Percentiles rank a stretch among this genome's conserved stretches.
Conservation (phyloP, 2,329 filamentous ascomycete species). For the Blumeria hordei region DNA sequence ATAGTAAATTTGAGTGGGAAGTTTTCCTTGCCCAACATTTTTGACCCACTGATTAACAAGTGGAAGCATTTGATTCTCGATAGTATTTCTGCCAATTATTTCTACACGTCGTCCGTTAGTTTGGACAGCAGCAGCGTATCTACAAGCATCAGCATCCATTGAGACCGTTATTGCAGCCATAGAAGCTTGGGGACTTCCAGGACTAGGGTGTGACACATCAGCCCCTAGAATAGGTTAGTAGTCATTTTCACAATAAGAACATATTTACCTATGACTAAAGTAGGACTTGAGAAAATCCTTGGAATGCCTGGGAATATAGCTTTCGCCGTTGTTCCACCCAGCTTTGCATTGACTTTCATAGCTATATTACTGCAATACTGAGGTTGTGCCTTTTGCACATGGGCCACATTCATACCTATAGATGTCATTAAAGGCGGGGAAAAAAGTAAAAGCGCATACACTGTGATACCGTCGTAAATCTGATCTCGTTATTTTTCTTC, state of each 20-base stretch:
- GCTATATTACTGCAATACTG: slow-evolving; percentile 87
- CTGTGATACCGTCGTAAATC: slow-evolving; percentile 64
- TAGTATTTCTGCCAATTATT: slow-evolving; percentile 45
- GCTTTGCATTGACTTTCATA: slow-evolving; percentile 94
- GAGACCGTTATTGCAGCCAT: slow-evolving; percentile 77
- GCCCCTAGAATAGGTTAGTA: slow-evolving; percentile 55
- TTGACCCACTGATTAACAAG: slow-evolving; percentile 41
- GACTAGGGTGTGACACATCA: slow-evolving; percentile 67
- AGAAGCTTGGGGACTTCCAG: slow-evolving; percentile 42
- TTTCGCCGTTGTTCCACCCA: slow-evolving; percentile 54
- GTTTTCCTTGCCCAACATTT: slow-evolving; percentile 24
- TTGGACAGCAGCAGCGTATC: slow-evolving; percentile 57
- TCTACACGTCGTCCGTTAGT: slow-evolving; percentile 67
- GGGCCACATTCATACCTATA: slow-evolving; percentile 41
- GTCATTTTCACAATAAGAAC: neutral
- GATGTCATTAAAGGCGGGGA: neutral
- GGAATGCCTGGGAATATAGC: slow-evolving; percentile 3
- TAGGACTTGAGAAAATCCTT: slow-evolving; percentile 26
- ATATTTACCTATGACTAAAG: slow-evolving; percentile 46
- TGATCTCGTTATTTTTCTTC: slow-evolving; percentile 75
- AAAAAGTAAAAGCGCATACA: slow-evolving; percentile 9
- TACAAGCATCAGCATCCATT: slow-evolving; percentile 42
- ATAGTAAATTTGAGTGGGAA: slow-evolving; percentile 60
- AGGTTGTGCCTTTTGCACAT: slow-evolving; percentile 42
- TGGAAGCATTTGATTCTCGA: slow-evolving; percentile 37